Evolutionary conservation across 2,329 filamentous ascomycete genomes (phyloP).

Genomic region (Cadophora sp.): DNA sequence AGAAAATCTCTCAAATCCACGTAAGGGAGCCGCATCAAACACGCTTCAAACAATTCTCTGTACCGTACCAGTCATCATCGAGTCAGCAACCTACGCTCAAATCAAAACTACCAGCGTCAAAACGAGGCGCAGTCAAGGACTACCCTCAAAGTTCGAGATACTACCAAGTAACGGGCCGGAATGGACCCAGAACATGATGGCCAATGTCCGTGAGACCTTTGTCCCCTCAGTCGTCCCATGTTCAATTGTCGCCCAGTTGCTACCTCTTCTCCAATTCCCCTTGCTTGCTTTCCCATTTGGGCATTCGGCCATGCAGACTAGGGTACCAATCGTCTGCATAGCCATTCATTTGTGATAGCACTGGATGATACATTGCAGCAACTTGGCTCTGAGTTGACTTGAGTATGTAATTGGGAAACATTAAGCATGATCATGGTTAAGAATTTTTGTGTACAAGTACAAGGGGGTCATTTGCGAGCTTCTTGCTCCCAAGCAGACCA

Average conservation of each 20-base stretch:
- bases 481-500: no score
- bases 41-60: not conserved
- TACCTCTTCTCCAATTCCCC: not conserved
- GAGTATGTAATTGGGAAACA: no score
- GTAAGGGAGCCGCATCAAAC: no score
- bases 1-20: not conserved
- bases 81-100: constrained; percentile 9
- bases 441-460: no score
- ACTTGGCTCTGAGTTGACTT: no score
- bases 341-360: not conserved
- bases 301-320: not conserved
- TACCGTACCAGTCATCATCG: not conserved
- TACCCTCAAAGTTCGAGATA: not conserved
- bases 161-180: not conserved
- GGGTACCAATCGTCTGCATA: not conserved
- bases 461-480: no score
- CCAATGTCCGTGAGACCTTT: not conserved
- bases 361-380: no score
- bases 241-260: not conserved
- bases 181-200: not conserved
- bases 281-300: not conserved
- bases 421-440: no score
- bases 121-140: constrained; percentile 10
- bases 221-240: not conserved
- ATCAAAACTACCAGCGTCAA: constrained; percentile 4